These are phyloP conservation scores for Rhizopus delemar DNA, from an alignment of 371 early-diverging fungal genomes.

Conservation along the genomic window DNA sequence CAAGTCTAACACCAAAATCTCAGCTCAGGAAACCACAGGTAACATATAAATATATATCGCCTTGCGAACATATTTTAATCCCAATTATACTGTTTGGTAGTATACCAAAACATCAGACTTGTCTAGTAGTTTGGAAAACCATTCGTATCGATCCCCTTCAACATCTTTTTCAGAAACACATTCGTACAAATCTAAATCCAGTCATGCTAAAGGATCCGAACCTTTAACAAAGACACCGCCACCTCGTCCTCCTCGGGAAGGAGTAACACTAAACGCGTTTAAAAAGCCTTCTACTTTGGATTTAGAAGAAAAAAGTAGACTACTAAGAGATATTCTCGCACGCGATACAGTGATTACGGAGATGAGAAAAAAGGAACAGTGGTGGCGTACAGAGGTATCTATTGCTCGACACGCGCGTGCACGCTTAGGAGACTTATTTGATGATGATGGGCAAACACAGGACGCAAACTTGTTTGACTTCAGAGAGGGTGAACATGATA, in stretches of 20 bases:
- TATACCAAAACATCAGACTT: too few species aligned
- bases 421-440: not conserved
- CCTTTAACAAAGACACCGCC: not conserved
- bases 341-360: slow-evolving; percentile 31
- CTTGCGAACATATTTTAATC: too few species aligned
- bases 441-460: not conserved
- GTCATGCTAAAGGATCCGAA: slow-evolving; percentile 13
- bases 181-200: not conserved
- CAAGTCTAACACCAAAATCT: too few species aligned
- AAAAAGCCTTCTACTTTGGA: not conserved
- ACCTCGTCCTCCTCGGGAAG: slow-evolving; percentile 21
- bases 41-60: too few species aligned
- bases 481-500: slow-evolving; percentile 21
- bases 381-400: slow-evolving; percentile 47
- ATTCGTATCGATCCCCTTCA: too few species aligned
- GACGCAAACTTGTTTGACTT: slow-evolving; percentile 1
- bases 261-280: not conserved
- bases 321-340: slow-evolving; percentile 23
- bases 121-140: too few species aligned
- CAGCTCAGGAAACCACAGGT: too few species aligned
- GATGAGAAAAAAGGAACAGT: slow-evolving; percentile 42
- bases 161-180: not conserved
- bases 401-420: slow-evolving; percentile 22
- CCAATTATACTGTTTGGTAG: too few species aligned
- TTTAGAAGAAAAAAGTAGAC: slow-evolving; percentile 14